Evolutionary conservation across 148 eudicot species (phyloP).

Genomic region (Vaccinium macrocarpon): DNA sequence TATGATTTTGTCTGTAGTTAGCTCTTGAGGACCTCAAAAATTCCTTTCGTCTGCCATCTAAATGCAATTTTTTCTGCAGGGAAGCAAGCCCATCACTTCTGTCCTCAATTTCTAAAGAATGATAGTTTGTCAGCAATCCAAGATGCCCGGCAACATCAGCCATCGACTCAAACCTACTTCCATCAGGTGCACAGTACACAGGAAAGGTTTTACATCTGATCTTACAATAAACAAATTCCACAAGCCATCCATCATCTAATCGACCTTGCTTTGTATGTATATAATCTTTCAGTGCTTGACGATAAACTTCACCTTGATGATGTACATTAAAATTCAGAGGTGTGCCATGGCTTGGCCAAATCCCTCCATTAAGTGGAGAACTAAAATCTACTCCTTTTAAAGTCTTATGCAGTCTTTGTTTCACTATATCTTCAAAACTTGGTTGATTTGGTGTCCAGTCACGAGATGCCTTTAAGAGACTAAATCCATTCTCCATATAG

Average conservation of each 20-base stretch:
- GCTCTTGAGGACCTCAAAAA: conserved; percentile 16
- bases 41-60: conserved; percentile 21
- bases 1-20: conserved; percentile 18
- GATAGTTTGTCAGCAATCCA: conserved; percentile 24
- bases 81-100: conserved; percentile 21
- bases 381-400: conserved; percentile 8
- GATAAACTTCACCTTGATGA: conserved; percentile 34
- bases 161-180: conserved; percentile 47
- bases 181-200: conserved; percentile 51
- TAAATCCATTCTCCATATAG: conserved; percentile 23
- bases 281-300: conserved; percentile 40
- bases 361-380: conserved; percentile 6
- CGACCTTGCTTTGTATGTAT: conserved; percentile 35
- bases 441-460: conserved; percentile 13
- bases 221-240: conserved; percentile 43
- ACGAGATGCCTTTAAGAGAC: conserved; percentile 21
- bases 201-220: conserved; percentile 36
- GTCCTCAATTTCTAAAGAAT: conserved; percentile 20
- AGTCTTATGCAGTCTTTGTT: conserved; percentile 13
- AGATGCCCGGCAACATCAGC: conserved; percentile 44
- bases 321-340: conserved; percentile 15
- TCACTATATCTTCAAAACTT: conserved; percentile 18
- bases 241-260: conserved; percentile 47
- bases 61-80: conserved; percentile 21
- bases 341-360: conserved; percentile 23